Evolutionary conservation across 257 asterid genomes (phyloP).

Genomic region (Hygrophila difformis): DNA sequence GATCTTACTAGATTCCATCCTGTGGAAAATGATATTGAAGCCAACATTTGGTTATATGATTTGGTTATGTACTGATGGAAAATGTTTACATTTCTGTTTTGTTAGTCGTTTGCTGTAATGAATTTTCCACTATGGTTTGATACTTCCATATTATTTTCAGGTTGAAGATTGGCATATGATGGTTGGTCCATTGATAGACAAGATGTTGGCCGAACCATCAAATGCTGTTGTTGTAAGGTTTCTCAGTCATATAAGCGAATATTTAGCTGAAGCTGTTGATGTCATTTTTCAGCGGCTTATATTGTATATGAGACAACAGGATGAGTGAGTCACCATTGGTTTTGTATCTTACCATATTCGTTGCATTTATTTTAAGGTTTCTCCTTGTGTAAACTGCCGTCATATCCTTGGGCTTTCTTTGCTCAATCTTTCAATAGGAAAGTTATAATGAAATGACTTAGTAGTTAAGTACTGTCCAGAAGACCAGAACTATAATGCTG

Average conservation of each 20-base stretch:
- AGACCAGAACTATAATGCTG: background rate
- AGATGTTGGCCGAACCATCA: slow-evolving; percentile 76
- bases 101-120: slow-evolving; percentile 6
- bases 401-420: background rate
- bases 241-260: slow-evolving; percentile 73
- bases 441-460: slow-evolving; percentile 1
- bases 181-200: slow-evolving; percentile 57
- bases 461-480: background rate
- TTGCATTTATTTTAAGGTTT: background rate
- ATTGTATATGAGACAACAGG: slow-evolving; percentile 35
- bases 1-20: too few species aligned
- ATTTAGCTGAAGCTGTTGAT: slow-evolving; percentile 63
- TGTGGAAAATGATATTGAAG: too few species aligned
- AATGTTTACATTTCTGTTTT: background rate
- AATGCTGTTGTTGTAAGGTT: slow-evolving; percentile 73
- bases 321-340: slow-evolving; percentile 40
- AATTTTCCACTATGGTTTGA: slow-evolving; percentile 9
- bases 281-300: slow-evolving; percentile 52
- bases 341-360: slow-evolving; percentile 7
- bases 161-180: slow-evolving; percentile 67
- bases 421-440: background rate
- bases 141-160: too few species aligned
- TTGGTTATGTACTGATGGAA: too few species aligned
- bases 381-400: background rate
- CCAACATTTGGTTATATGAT: too few species aligned